A percentile compares a stretch with the other conserved stretches of the same genome.
Conservation (phyloP, 179 eudicot genomes). For the Nepenthes alata region DNA sequence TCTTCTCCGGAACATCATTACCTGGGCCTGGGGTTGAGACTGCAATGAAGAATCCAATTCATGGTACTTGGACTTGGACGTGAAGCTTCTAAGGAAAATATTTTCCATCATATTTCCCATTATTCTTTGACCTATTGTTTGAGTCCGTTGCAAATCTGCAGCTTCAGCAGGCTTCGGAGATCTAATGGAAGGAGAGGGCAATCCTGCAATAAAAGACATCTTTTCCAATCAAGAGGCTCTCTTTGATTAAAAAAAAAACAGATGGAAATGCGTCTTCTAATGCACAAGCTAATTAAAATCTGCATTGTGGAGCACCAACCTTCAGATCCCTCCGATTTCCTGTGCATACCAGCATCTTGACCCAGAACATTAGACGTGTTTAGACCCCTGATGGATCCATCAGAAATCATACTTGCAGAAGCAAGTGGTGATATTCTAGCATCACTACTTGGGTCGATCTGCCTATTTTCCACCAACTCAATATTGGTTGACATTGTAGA, state of each 20-base stretch:
- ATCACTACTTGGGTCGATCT: slow-evolving; percentile 25
- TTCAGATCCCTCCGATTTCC: slow-evolving; percentile 44
- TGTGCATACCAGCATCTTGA: slow-evolving; percentile 17
- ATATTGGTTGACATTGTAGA: slow-evolving; percentile 17
- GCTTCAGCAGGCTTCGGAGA: slow-evolving; percentile 36
- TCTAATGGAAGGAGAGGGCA: slow-evolving; percentile 51
- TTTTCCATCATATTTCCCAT: slow-evolving; percentile 94
- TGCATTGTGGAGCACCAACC: slow-evolving; percentile 27
- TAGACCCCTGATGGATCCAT: slow-evolving; percentile 14
- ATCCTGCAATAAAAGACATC: slow-evolving; percentile 32
- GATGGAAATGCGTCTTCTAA: background rate
- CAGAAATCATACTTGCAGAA: background rate
- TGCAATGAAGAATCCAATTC: slow-evolving; percentile 43
- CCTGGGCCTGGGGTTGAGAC: slow-evolving; percentile 59
- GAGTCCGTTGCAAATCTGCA: slow-evolving; percentile 52
- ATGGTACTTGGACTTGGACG: slow-evolving; percentile 58
- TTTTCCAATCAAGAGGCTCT: slow-evolving; percentile 2
- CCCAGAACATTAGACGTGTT: slow-evolving; percentile 8
- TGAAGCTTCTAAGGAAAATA: slow-evolving; percentile 70
- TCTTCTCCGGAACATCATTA: too few relatives aligned
- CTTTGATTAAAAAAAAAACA: background rate
- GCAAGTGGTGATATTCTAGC: background rate
- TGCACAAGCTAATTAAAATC: background rate
- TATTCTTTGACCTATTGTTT: slow-evolving; percentile 80
- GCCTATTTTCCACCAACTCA: slow-evolving; percentile 21